Percentiles rank a stretch among this genome's conserved stretches.
Evolutionary conservation across 805 yeast genomes (phyloP).

Genomic region (Candida schatavii): DNA sequence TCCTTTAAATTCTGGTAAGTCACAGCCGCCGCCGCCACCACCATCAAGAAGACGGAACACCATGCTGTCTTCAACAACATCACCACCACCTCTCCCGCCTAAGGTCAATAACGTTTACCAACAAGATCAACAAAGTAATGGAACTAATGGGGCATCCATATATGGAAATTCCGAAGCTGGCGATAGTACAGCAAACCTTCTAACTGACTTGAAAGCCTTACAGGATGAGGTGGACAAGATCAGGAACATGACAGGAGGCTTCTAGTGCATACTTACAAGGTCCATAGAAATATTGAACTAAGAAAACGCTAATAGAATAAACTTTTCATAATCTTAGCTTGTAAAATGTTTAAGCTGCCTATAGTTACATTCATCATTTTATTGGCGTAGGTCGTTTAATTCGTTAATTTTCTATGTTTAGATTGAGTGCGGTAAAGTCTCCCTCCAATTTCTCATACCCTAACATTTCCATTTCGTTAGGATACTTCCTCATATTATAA

Average conservation of each 20-base stretch:
- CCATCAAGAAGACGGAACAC: constrained; percentile 32
- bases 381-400: background rate
- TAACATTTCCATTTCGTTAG: constrained; percentile 47
- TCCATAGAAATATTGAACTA: too few relatives aligned
- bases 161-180: constrained; percentile 9
- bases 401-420: constrained; percentile 9
- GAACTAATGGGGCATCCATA: background rate
- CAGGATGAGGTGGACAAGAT: constrained; percentile 69
- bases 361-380: background rate
- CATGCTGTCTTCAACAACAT: constrained; percentile 9
- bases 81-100: constrained; percentile 26
- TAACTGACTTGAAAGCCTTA: constrained; percentile 63
- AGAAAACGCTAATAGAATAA: too few relatives aligned
- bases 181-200: constrained; percentile 47
- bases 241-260: constrained; percentile 45
- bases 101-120: constrained; percentile 21
- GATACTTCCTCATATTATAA: constrained; percentile 64
- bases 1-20: background rate
- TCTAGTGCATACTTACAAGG: too few relatives aligned
- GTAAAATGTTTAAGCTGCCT: background rate
- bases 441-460: constrained; percentile 43
- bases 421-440: constrained; percentile 18
- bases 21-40: constrained; percentile 40
- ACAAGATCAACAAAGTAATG: constrained; percentile 8
- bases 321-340: too few relatives aligned